phyloP scores from a whole-genome alignment of 75 land plant genomes.

The Azolla pinnata region DNA sequence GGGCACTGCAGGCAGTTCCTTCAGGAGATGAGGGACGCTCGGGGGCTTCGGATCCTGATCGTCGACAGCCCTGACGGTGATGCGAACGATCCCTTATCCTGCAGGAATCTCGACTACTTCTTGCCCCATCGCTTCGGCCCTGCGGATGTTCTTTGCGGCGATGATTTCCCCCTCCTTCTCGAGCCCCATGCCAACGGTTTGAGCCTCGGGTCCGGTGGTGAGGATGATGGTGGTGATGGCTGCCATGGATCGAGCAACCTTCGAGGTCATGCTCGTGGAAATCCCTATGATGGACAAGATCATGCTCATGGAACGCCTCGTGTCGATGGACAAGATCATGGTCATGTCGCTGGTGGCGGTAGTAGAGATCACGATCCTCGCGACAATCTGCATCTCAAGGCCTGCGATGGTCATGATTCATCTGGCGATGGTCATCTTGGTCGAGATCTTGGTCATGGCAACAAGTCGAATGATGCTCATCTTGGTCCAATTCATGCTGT shows the following conservation, averaged over 20 bases:
- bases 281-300: too few relatives aligned
- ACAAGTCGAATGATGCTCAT: too few relatives aligned
- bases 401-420: background rate
- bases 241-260: too few relatives aligned
- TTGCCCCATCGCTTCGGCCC: conserved; percentile 82
- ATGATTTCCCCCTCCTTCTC: conserved; percentile 59
- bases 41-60: conserved; percentile 48
- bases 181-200: conserved; percentile 41
- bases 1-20: conserved; percentile 99
- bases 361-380: too few relatives aligned
- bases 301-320: background rate
- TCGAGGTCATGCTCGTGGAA: too few relatives aligned
- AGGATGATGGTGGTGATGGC: too few relatives aligned
- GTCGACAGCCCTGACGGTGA: conserved; percentile 17
- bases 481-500: background rate
- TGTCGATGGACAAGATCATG: too few relatives aligned
- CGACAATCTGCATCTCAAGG: background rate
- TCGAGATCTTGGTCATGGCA: too few relatives aligned
- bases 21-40: conserved; percentile 63
- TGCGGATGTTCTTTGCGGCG: conserved; percentile 50
- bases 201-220: background rate
- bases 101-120: conserved; percentile 35
- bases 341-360: background rate
- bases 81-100: too few relatives aligned
- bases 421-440: too few relatives aligned